phyloP scores from a whole-genome alignment of 305 asterid species.

The Solanum chacoense region DNA sequence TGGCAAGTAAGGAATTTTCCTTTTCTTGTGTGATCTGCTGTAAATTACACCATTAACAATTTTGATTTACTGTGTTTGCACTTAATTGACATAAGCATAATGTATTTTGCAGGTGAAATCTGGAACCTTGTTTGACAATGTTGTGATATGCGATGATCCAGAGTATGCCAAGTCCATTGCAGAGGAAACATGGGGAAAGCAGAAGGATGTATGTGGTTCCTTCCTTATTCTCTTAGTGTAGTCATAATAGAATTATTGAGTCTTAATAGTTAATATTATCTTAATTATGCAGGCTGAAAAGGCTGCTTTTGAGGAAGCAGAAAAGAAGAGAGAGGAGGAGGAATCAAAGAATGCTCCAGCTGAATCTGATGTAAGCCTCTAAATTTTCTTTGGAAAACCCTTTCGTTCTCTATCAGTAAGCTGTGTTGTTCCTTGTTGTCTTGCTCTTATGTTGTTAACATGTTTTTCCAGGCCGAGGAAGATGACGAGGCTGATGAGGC shows the following conservation, averaged over 20 bases:
- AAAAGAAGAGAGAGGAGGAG: constrained; percentile 84
- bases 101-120: constrained; percentile 70
- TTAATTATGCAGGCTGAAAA: constrained; percentile 60
- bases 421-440: neutral
- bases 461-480: constrained; percentile 56
- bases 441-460: neutral
- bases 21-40: neutral
- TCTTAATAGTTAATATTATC: constrained; percentile 1
- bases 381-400: neutral
- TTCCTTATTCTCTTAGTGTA: neutral
- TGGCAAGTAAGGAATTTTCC: constrained; percentile 61
- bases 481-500: constrained; percentile 44
- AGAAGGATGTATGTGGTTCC: constrained; percentile 63
- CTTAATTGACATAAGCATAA: neutral
- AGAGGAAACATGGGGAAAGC: constrained; percentile 93
- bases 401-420: neutral
- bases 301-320: constrained; percentile 79
- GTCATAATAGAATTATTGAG: neutral
- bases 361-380: constrained; percentile 72
- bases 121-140: constrained; percentile 91
- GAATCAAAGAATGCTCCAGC: constrained; percentile 60
- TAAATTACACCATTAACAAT: neutral
- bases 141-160: constrained; percentile 67
- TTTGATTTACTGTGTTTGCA: neutral
- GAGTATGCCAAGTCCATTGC: constrained; percentile 81